Conservation (phyloP, 768 basidiomycete genomes). For the Termitomyces sp. region DNA sequence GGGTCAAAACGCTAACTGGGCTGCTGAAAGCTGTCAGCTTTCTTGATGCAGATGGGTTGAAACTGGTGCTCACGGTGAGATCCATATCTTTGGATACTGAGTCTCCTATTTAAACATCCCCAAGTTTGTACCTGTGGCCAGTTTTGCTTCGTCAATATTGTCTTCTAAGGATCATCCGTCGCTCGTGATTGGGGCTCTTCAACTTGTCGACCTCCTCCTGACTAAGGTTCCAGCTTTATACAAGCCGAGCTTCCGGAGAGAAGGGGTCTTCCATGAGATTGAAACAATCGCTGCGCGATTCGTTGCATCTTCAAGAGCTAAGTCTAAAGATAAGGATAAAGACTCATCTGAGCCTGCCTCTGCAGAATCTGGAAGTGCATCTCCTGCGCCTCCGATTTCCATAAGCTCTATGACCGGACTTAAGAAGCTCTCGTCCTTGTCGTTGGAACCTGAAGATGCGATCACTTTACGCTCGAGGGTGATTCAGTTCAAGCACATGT, state of each 20-base stretch:
- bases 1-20: conserved; percentile 84
- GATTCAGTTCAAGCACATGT: conserved; percentile 76
- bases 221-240: conserved; percentile 81
- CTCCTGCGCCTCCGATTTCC: conserved; percentile 29
- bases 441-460: conserved; percentile 82
- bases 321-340: conserved; percentile 42
- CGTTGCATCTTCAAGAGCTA: conserved; percentile 42
- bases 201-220: conserved; percentile 88
- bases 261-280: conserved; percentile 96
- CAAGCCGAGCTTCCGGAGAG: conserved; percentile 83
- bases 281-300: conserved; percentile 65
- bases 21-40: conserved; percentile 91
- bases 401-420: conserved; percentile 48
- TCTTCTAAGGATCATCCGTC: conserved; percentile 89
- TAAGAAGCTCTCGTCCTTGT: conserved; percentile 64
- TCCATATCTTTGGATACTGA: background rate
- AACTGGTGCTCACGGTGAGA: conserved; percentile 71
- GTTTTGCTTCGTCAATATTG: conserved; percentile 90
- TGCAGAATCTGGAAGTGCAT: conserved; percentile 29
- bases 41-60: conserved; percentile 70
- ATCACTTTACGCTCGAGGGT: conserved; percentile 90
- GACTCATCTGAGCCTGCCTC: conserved; percentile 34
- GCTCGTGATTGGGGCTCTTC: conserved; percentile 82
- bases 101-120: conserved; percentile 3
- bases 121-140: conserved; percentile 90